Conservation (phyloP, 345 rosid genomes). For the Cardiospermum halicacabum region DNA sequence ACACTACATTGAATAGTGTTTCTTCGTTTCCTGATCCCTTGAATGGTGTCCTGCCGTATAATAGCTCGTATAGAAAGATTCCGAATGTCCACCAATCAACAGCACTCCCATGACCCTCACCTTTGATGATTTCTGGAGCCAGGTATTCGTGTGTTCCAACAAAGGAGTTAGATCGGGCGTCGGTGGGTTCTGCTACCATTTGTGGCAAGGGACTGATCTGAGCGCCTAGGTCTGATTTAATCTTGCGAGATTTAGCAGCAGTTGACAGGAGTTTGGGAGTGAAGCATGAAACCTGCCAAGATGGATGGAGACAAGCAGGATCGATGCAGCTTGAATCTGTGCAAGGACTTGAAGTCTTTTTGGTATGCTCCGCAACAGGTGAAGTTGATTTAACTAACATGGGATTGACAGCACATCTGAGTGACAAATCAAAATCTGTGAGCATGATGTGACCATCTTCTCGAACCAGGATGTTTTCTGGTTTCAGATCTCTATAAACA, state of each 20-base stretch:
- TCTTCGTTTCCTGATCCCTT: slow-evolving; percentile 68
- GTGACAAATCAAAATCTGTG: slow-evolving; percentile 74
- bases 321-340: slow-evolving; percentile 68
- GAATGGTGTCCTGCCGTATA: slow-evolving; percentile 69
- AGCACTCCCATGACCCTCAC: slow-evolving; percentile 76
- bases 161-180: slow-evolving; percentile 74
- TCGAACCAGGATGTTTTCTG: slow-evolving; percentile 70
- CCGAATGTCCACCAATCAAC: slow-evolving; percentile 93
- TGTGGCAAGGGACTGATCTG: slow-evolving; percentile 63
- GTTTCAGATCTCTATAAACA: slow-evolving; percentile 74
- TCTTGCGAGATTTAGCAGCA: slow-evolving; percentile 50
- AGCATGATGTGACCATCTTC: slow-evolving; percentile 93
- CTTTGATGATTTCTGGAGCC: slow-evolving; percentile 78
- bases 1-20: slow-evolving; percentile 60
- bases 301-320: slow-evolving; percentile 73
- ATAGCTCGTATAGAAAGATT: slow-evolving; percentile 60
- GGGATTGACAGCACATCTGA: slow-evolving; percentile 52
- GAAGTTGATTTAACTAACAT: slow-evolving; percentile 41
- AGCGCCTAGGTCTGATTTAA: slow-evolving; percentile 52
- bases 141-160: slow-evolving; percentile 80
- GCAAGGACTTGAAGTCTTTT: slow-evolving; percentile 62
- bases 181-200: slow-evolving; percentile 75
- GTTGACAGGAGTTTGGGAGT: slow-evolving; percentile 64
- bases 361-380: slow-evolving; percentile 33
- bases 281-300: slow-evolving; percentile 79